phyloP scores from a whole-genome alignment of 2,329 filamentous ascomycete species.

The Fusarium goolgardi region DNA sequence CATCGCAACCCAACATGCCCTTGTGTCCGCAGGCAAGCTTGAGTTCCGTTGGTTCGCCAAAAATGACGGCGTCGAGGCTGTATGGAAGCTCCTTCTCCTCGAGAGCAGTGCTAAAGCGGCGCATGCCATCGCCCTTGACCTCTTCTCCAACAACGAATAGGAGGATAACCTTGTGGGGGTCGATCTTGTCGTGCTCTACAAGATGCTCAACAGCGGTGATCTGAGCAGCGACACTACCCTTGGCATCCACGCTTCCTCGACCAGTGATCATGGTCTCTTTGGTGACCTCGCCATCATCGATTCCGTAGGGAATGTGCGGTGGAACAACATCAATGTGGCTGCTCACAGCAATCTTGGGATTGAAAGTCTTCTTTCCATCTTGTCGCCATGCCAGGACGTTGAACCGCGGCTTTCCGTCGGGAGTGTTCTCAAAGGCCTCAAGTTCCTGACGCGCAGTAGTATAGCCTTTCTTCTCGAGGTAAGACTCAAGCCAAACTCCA shows the following conservation, averaged over 20 bases:
- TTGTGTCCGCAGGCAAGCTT: slow-evolving; percentile 93
- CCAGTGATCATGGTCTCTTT: slow-evolving; percentile 70
- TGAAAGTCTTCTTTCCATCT: slow-evolving; percentile 52
- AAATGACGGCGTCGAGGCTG: slow-evolving; percentile 76
- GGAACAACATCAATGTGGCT: slow-evolving; percentile 87
- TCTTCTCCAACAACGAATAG: slow-evolving; percentile 87
- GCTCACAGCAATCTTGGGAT: slow-evolving; percentile 72
- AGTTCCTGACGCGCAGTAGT: slow-evolving; percentile 58
- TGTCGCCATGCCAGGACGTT: slow-evolving; percentile 80
- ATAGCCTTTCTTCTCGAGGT: slow-evolving; percentile 66
- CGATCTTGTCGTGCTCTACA: slow-evolving; percentile 55
- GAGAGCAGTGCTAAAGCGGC: slow-evolving; percentile 58
- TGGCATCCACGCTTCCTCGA: slow-evolving; percentile 79
- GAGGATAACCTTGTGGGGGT: slow-evolving; percentile 65
- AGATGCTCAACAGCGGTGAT: slow-evolving; percentile 74
- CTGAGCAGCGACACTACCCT: slow-evolving; percentile 77
- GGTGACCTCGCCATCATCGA: slow-evolving; percentile 60
- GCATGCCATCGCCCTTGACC: slow-evolving; percentile 83
- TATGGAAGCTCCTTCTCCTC: slow-evolving; percentile 50
- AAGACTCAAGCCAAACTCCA: slow-evolving; percentile 74
- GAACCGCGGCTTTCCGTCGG: slow-evolving; percentile 58
- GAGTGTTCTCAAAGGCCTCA: slow-evolving; percentile 48
- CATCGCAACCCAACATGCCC: slow-evolving; percentile 75
- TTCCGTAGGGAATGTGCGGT: slow-evolving; percentile 76
- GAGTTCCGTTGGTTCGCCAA: slow-evolving; percentile 92